Base-by-base conservation (phyloP, 2,329 filamentous ascomycete genomes). In the Pseudocercospora vitis region DNA sequence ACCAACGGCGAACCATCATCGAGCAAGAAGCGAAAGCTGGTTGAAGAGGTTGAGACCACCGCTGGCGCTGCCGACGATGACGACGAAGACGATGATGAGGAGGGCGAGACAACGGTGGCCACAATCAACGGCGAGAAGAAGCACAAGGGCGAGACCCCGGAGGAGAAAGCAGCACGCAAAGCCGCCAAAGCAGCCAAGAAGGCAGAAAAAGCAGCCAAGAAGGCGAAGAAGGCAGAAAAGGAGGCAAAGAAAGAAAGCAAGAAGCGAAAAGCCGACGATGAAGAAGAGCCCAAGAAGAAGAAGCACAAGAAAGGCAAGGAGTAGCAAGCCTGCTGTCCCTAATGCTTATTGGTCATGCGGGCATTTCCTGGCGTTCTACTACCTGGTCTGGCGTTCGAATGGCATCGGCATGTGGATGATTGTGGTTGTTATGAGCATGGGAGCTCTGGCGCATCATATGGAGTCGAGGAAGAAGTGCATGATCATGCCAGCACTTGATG, bases 191-290 rank as follows among this genome's bases (percentile, higher is more conserved):
- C 50, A 28, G 61, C 53, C 31, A 58, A 62, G 70, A 77, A 76
- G 68, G 72, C 74, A 60, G 53, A 52, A 21, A 50, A 50, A 9
- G 49, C 44, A 18, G 53, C 53, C 28, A 48, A 50, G 29, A 56
- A 56, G 31, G 53, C 53, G 29, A 58, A 62, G 70, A 77, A 76
- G 69, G 72, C 74, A 61, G 76, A 75, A 67, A 71, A 72, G 60
- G 70, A 75, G 59, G 71, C 74, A 62, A 70, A 77, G 76, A 69
- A 71, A 74, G 61, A 76, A 76, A 65, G 40, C 14, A 83, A 83
- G 74, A 63, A 63, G 60, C 56, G 55, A 44, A 63, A 63, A 52
- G 55, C 52, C 35, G 55, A 52, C 35, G 52, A 56, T 29, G 58
- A 57, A 18, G 59, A 55, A 26, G 57, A 61, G 35, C 51, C 57